A percentile compares a stretch with the other conserved stretches of the same genome.
Evolutionary conservation across 305 asterid genomes (phyloP).

Genomic region (Plantago coronopus): DNA sequence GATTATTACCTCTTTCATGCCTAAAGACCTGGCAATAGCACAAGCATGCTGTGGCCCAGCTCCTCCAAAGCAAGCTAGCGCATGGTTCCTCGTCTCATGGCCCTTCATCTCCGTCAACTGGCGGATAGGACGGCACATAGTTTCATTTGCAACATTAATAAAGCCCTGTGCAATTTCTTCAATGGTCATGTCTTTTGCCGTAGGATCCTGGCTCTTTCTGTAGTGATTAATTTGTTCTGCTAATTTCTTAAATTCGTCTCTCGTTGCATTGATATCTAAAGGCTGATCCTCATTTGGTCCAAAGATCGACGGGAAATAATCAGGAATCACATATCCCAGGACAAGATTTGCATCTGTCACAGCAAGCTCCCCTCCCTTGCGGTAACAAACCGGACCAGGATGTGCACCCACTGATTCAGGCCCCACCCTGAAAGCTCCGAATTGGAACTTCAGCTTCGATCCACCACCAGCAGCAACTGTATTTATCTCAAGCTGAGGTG

Average conservation of each 20-base stretch:
- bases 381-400: conserved; percentile 96
- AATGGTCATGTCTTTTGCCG: conserved; percentile 71
- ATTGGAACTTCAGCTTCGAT: conserved; percentile 82
- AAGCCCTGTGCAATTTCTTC: conserved; percentile 95
- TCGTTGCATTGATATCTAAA: conserved; percentile 63
- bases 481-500: conserved; percentile 97
- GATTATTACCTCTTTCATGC: conserved; percentile 89
- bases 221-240: conserved; percentile 68
- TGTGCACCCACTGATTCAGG: conserved; percentile 98
- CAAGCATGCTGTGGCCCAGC: conserved; percentile 99
- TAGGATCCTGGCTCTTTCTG: conserved; percentile 66
- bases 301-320: conserved; percentile 87
- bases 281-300: conserved; percentile 85
- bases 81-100: conserved; percentile 89
- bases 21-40: conserved; percentile 94
- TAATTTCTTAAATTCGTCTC: conserved; percentile 66
- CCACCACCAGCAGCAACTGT: conserved; percentile 99
- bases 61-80: conserved; percentile 98
- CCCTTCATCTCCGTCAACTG: conserved; percentile 99
- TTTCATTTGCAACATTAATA: conserved; percentile 85
- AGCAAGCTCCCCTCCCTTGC: conserved; percentile 90
- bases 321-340: conserved; percentile 80
- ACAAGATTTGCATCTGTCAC: conserved; percentile 95
- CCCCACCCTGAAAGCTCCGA: conserved; percentile 93
- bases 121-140: conserved; percentile 98